phyloP scores from a whole-genome alignment of 2,329 filamentous ascomycete species.

The Neofusicoccum kwambonambiense region DNA sequence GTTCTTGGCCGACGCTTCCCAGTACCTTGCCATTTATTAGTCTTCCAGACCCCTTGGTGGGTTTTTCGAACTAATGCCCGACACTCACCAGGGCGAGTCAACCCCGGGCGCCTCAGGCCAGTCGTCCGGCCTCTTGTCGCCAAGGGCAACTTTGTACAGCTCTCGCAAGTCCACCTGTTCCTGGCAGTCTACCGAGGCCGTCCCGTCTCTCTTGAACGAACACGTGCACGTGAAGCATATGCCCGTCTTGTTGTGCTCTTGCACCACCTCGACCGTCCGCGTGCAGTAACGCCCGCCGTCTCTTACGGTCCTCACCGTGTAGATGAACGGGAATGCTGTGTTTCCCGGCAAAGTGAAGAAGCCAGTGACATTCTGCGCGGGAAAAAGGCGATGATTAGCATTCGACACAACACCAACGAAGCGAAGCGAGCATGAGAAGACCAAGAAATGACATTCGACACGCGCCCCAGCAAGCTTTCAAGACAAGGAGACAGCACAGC shows the following conservation, averaged over 20 bases:
- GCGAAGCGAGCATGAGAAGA: background rate
- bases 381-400: background rate
- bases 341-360: conserved; percentile 52
- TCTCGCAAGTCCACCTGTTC: conserved; percentile 34
- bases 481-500: background rate
- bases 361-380: conserved; percentile 50
- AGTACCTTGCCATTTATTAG: conserved; percentile 26
- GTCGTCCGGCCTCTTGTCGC: conserved; percentile 29
- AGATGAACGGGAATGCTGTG: conserved; percentile 50
- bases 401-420: no score
- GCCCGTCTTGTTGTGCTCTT: conserved; percentile 41
- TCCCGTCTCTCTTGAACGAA: conserved; percentile 52
- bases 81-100: conserved; percentile 33
- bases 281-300: conserved; percentile 54
- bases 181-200: conserved; percentile 33
- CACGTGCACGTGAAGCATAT: conserved; percentile 54
- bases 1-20: conserved; percentile 31
- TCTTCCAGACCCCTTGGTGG: conserved; percentile 20
- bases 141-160: conserved; percentile 34
- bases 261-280: conserved; percentile 52
- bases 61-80: background rate
- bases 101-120: conserved; percentile 34
- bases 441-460: background rate
- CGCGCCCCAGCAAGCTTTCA: background rate
- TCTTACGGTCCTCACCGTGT: conserved; percentile 50